Evolutionary conservation across 208 protist species (phyloP), one percentile per base, ranked within the genome.

Genomic region (Porcisia hertigi): DNA sequence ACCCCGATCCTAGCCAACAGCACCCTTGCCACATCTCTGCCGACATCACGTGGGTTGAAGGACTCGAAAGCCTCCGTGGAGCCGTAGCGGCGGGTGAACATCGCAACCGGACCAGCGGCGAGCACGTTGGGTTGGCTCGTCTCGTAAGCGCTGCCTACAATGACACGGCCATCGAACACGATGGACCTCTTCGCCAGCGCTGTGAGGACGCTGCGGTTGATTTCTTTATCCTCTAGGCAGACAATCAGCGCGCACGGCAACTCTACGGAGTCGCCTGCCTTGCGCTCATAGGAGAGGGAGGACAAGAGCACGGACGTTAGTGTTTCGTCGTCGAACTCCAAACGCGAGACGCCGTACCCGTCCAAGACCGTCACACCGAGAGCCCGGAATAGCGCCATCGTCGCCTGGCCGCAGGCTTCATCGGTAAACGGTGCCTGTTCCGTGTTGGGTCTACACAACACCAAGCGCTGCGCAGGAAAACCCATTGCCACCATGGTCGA

Each of bases 161-260:
- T 98, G 25, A 98, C 89, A 66, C 96, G 92, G 39, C 96, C 96
- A 77, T 98, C 96, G 80, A 98, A 97, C 12, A 98, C 96, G 67
- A 98, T 96, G 59, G 90, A 94, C 41, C 93, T 86, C 82, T 96
- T 94, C 77, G 97, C 97, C 52, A 98, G 80, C 34, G 94, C 90
- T 0, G 91, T 91, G 34, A 98, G 85, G 23, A 98, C 83, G 70
- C 89, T 86, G 34, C 82, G 81, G 84, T 98, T 91, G 75, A 98
- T 97, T 80, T 98, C 96, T 75, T 97, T 96, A 41, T 94, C 89
- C 75, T 98, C 89, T 30, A 89, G 75, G 75, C 90, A 94, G 45
- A 98, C 84, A 67, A 98, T 92, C 45, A 97, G 62, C 12, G 87
- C 84, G 85, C 92, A 96, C 45, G 77, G 79, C 71, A 98, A 73